Evolutionary conservation across 176 grass and related monocot species (phyloP), one percentile per base, ranked within the genome.

Genomic region (Rhynchospora tenuis): DNA sequence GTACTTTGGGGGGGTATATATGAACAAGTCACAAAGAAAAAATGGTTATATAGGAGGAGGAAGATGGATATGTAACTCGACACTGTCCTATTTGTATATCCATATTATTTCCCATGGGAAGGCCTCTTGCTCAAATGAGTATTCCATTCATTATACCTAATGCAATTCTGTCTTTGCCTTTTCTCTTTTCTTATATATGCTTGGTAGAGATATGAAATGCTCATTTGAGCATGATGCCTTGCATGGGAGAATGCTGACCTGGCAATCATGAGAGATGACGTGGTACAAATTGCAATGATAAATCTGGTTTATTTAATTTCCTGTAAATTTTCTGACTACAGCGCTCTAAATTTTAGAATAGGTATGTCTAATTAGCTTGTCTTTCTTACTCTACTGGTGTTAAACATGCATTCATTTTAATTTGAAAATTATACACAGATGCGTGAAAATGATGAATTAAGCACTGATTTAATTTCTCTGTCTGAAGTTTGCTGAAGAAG

Each of bases 121-220:
- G 59, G 22, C 80, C 45, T 82, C 80, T 82, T 82, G 80, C 80
- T 82, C 80, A 82, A 82, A 82, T 82, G 80, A 82, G 80, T 82
- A 82, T 82, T 82, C 80, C 80, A 66, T 82, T 66, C 65, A 26
- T 65, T 26, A 66, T 51, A 38, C 59, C 79, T 27, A 16, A 28
- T 82, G 80, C 80, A 82, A 82, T 55, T 76, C 22, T 55, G 29
- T 23, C 33, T 65, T 82, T 38, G 33, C 42, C 44, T 67, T 27
- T 64, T 73, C n/a, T 81, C 17, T 82, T 27, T 80, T 51, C 62
- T 44, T 9, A 65, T 38, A 58, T 75, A 48, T 46, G 56, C 42
- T 66, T 48, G 24, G 80, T 64, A 27, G 59, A 82, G 44, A 48
- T 45, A 82, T 82, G 80, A 82, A 82, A 82, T 82, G 61, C 80